Percentiles rank a stretch among this genome's conserved stretches.
phyloP scores from a whole-genome alignment of 1,284 basidiomycete genomes.

The Boletus sp. region DNA sequence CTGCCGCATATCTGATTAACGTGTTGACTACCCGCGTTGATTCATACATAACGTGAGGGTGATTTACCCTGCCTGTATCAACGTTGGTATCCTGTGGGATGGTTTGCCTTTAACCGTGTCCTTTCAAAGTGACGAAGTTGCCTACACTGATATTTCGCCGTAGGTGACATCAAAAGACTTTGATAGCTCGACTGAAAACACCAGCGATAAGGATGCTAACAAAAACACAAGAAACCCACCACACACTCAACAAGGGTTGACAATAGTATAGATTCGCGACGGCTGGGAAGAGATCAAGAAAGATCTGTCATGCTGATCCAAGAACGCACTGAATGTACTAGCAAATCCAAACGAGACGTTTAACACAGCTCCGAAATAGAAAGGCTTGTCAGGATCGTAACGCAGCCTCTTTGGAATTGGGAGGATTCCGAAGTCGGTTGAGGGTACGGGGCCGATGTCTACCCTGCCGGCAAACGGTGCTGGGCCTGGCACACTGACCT shows the following conservation, averaged over 20 bases:
- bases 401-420: constrained; percentile 64
- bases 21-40: background rate
- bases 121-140: background rate
- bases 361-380: constrained; percentile 58
- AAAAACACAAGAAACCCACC: background rate
- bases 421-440: constrained; percentile 57
- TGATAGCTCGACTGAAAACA: constrained; percentile 49
- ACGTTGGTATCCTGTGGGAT: constrained; percentile 43
- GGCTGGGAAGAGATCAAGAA: constrained; percentile 32
- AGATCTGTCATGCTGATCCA: constrained; percentile 35
- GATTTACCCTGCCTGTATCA: constrained; percentile 49
- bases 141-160: constrained; percentile 56
- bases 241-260: constrained; percentile 66
- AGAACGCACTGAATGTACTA: constrained; percentile 46
- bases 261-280: constrained; percentile 72
- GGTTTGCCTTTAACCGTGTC: background rate
- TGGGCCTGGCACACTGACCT: background rate
- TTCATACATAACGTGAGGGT: background rate
- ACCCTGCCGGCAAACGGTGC: background rate
- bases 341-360: constrained; percentile 67
- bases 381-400: constrained; percentile 57
- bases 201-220: background rate
- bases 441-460: background rate
- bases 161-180: constrained; percentile 57
- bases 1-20: constrained; percentile 47